Evolutionary conservation across 2,329 filamentous ascomycete species (phyloP).

Genomic region (Bertia moriformis): DNA sequence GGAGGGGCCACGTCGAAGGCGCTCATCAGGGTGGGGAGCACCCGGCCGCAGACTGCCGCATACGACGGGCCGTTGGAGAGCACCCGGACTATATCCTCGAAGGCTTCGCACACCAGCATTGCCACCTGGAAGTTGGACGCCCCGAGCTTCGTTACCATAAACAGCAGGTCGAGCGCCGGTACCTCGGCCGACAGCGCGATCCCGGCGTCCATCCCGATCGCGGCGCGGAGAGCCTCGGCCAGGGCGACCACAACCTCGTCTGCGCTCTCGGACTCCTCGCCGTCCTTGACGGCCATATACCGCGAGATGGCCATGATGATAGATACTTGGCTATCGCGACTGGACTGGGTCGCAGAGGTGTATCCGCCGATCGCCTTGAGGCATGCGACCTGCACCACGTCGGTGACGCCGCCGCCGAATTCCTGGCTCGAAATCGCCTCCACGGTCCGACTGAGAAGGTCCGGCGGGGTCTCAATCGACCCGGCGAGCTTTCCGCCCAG

Average conservation of each 20-base stretch:
- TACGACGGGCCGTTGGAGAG: constrained; percentile 59
- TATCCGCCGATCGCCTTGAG: constrained; percentile 70
- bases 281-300: constrained; percentile 71
- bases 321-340: constrained; percentile 39
- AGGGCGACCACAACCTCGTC: constrained; percentile 87
- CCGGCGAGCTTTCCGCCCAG: constrained; percentile 69
- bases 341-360: constrained; percentile 34
- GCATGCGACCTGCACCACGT: constrained; percentile 83
- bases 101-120: constrained; percentile 74
- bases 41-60: constrained; percentile 65
- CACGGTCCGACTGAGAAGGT: constrained; percentile 59
- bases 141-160: constrained; percentile 76
- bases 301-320: constrained; percentile 48
- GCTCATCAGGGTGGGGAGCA: constrained; percentile 73
- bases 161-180: constrained; percentile 61
- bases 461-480: constrained; percentile 40
- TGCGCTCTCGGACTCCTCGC: constrained; percentile 70
- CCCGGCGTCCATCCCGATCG: constrained; percentile 64
- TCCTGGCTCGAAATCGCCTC: constrained; percentile 61
- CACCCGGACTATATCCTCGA: constrained; percentile 68
- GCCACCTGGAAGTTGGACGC: constrained; percentile 83
- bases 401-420: constrained; percentile 41
- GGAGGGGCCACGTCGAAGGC: constrained; percentile 79
- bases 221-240: constrained; percentile 70
- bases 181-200: constrained; percentile 57